Percentiles rank a stretch among this genome's conserved stretches.
These are phyloP conservation scores for Cystofilobasidium capitatum DNA, from an alignment of 768 basidiomycete species.

Conservation along the genomic window DNA sequence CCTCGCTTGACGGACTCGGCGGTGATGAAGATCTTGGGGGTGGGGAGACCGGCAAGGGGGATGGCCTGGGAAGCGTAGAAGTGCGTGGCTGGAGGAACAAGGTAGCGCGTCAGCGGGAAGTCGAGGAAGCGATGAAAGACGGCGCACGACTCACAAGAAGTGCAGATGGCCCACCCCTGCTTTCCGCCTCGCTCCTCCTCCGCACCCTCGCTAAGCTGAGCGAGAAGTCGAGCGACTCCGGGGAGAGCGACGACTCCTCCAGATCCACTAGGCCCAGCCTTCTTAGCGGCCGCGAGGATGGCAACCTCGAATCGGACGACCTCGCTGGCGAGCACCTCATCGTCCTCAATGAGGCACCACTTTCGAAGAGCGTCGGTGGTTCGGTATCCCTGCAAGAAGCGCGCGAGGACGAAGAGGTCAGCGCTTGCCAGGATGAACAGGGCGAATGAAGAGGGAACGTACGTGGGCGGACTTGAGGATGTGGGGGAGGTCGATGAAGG, in stretches of 20 bases:
- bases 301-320: slow-evolving; percentile 27
- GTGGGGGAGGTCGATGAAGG: slow-evolving; percentile 24
- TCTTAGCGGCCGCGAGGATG: slow-evolving; percentile 26
- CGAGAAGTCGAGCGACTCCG: slow-evolving; percentile 20
- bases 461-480: slow-evolving; percentile 27
- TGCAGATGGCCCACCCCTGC: slow-evolving; percentile 27
- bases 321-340: slow-evolving; percentile 20
- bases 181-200: slow-evolving; percentile 19
- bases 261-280: slow-evolving; percentile 7
- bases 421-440: too few relatives aligned
- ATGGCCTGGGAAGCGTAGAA: slow-evolving; percentile 62
- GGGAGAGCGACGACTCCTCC: slow-evolving; percentile 25
- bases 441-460: neutral
- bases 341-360: slow-evolving; percentile 24
- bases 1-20: slow-evolving; percentile 64
- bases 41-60: slow-evolving; percentile 51
- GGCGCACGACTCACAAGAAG: slow-evolving; percentile 18
- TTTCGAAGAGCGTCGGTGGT: slow-evolving; percentile 31
- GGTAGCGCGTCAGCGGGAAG: too few relatives aligned
- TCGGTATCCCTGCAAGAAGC: slow-evolving; percentile 19
- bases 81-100: slow-evolving; percentile 76
- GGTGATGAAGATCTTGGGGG: slow-evolving; percentile 57
- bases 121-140: too few relatives aligned
- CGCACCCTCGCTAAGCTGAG: slow-evolving; percentile 17
- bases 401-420: too few relatives aligned